A percentile compares a stretch with the other conserved stretches of the same genome.
Conservation (phyloP, 2,329 filamentous ascomycete species). For the Endothia cerciana region DNA sequence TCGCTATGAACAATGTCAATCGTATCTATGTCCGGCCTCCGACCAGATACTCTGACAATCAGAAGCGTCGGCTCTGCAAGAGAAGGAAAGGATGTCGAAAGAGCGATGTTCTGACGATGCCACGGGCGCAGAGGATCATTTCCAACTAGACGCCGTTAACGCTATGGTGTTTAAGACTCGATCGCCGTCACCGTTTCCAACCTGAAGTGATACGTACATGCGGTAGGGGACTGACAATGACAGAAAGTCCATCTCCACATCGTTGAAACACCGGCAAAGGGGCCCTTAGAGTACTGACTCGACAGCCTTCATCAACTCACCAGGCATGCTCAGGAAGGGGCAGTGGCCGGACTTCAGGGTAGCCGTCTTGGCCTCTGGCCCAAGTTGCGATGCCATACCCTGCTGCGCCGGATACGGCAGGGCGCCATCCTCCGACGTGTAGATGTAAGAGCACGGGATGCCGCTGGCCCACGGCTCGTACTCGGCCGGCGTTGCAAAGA, state of each 20-base stretch:
- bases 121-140: not conserved
- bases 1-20: too few relatives aligned
- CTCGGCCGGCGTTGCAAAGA: conserved; percentile 28
- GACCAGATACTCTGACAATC: not conserved
- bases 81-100: not conserved
- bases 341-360: conserved; percentile 27
- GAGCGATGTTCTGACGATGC: not conserved
- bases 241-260: too few relatives aligned
- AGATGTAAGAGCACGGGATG: conserved; percentile 30
- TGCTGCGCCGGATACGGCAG: conserved; percentile 27
- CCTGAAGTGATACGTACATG: too few relatives aligned
- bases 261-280: too few relatives aligned
- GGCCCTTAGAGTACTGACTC: conserved; percentile 5
- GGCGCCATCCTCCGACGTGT: conserved; percentile 30
- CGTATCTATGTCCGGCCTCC: too few relatives aligned
- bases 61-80: not conserved
- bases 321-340: conserved; percentile 29
- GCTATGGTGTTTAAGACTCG: too few relatives aligned
- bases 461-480: conserved; percentile 32
- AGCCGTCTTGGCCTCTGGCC: conserved; percentile 18
- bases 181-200: too few relatives aligned
- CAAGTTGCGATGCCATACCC: conserved; percentile 23
- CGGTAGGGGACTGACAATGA: too few relatives aligned
- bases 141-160: not conserved
- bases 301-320: conserved; percentile 22